These are phyloP conservation scores for Phytophthora tentaculata DNA, from an alignment of 352 stramenopile species.

Conservation along the genomic window DNA sequence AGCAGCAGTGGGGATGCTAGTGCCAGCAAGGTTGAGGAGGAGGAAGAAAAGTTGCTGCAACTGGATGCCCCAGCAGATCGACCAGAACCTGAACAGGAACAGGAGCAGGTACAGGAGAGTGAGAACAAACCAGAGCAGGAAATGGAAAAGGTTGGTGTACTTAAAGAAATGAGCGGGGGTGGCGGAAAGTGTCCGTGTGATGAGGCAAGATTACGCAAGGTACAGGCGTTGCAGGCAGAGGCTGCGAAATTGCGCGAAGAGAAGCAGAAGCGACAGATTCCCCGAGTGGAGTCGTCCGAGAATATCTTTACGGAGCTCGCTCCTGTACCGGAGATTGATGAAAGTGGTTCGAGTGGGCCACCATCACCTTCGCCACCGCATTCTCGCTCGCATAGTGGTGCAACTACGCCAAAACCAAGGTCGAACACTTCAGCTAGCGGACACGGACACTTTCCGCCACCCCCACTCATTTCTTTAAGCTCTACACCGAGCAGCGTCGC, in stretches of 20 bases:
- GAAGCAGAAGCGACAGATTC: slow-evolving; percentile 33
- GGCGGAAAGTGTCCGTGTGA: slow-evolving; percentile 26
- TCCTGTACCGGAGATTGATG: slow-evolving; percentile 57
- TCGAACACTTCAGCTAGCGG: slow-evolving; percentile 15
- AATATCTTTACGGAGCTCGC: slow-evolving; percentile 51
- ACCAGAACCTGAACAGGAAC: slow-evolving; percentile 41
- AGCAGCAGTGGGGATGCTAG: slow-evolving; percentile 22
- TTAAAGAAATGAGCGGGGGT: slow-evolving; percentile 33
- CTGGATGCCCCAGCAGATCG: slow-evolving; percentile 16
- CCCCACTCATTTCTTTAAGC: slow-evolving; percentile 32
- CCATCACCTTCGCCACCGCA: slow-evolving; percentile 34
- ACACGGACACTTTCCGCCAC: slow-evolving; percentile 24
- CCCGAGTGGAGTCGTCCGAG: slow-evolving; percentile 28
- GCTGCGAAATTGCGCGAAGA: slow-evolving; percentile 26
- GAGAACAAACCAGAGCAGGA: slow-evolving; percentile 4
- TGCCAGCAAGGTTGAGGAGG: slow-evolving; percentile 6
- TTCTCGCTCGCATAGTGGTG: slow-evolving; percentile 31
- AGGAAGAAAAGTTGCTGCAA: slow-evolving; percentile 14
- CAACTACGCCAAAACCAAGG: slow-evolving; percentile 29
- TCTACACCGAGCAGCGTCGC: slow-evolving; percentile 35
- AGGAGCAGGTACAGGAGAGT: slow-evolving; percentile 21
- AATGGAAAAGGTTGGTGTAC: slow-evolving; percentile 4
- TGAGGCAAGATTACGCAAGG: slow-evolving; percentile 22
- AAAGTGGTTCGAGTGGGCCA: slow-evolving; percentile 44
- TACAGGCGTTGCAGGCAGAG: slow-evolving; percentile 23